phyloP scores from a whole-genome alignment of 2,329 filamentous ascomycete genomes.

The Scortechinia acanthostroma region DNA sequence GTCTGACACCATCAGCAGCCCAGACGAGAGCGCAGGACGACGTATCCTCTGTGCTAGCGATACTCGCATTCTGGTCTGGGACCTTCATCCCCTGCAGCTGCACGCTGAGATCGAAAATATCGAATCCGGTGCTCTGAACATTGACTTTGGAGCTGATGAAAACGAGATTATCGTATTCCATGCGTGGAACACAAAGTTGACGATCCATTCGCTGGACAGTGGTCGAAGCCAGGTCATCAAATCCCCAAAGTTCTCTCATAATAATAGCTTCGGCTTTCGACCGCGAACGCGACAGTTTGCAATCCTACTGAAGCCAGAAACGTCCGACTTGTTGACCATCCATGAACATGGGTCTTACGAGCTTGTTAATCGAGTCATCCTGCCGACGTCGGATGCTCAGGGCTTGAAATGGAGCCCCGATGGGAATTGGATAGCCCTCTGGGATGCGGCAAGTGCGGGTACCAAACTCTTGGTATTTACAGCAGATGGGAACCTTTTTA shows the following conservation, averaged over 20 bases:
- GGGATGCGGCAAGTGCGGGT: constrained; percentile 41
- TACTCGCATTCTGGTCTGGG: constrained; percentile 22
- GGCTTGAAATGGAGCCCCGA: constrained; percentile 51
- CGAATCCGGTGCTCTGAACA: constrained; percentile 20
- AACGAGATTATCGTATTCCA: constrained; percentile 26
- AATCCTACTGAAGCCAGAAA: constrained; percentile 27
- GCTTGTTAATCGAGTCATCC: constrained; percentile 10
- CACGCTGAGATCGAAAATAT: constrained; percentile 27
- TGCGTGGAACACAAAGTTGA: constrained; percentile 25
- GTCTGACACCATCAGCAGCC: constrained; percentile 1
- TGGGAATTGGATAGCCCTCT: constrained; percentile 48
- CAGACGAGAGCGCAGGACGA: constrained; percentile 7
- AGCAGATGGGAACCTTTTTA: constrained; percentile 48
- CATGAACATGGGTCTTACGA: constrained; percentile 26
- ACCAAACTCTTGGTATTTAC: constrained; percentile 46
- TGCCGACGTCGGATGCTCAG: constrained; percentile 45
- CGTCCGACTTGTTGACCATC: constrained; percentile 33
- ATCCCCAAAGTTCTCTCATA: constrained; percentile 23
- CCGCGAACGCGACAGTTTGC: constrained; percentile 27
- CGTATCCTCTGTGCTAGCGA: constrained; percentile 22
- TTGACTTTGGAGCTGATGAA: constrained; percentile 24
- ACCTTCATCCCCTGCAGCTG: constrained; percentile 21
- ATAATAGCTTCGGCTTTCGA: constrained; percentile 24
- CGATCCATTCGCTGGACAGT: constrained; percentile 20
- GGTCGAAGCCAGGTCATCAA: constrained; percentile 25